A percentile compares a stretch with the other conserved stretches of the same genome.
phyloP scores from a whole-genome alignment of 2,329 filamentous ascomycete species.

The Trichoderma atrobrunneum region DNA sequence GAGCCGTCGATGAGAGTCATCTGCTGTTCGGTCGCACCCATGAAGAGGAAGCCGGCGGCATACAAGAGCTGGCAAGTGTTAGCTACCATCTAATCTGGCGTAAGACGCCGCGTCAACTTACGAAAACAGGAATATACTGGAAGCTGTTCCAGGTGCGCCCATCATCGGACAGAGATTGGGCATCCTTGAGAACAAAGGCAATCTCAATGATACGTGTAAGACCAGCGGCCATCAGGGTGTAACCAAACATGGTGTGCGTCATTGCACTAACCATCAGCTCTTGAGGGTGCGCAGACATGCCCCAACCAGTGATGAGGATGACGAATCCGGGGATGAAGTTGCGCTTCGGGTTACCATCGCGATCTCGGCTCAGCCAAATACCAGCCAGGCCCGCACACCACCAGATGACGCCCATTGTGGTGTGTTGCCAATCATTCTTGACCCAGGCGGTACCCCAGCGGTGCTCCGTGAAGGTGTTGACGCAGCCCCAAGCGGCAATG shows the following conservation, averaged over 20 bases:
- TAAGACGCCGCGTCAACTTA: conserved; percentile 40
- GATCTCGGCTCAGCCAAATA: conserved; percentile 83
- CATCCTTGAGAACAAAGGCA: conserved; percentile 78
- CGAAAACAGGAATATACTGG: conserved; percentile 53
- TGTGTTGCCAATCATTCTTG: conserved; percentile 93
- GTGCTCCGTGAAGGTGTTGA: conserved; percentile 98
- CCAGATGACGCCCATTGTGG: conserved; percentile 99
- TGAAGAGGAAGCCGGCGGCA: conserved; percentile 92
- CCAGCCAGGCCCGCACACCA: conserved; percentile 91
- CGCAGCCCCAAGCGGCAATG: conserved; percentile 91
- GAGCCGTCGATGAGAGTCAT: conserved; percentile 74
- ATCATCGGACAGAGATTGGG: conserved; percentile 60
- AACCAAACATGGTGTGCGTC: conserved; percentile 87
- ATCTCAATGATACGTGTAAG: conserved; percentile 85
- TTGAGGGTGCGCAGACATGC: conserved; percentile 90
- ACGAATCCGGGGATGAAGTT: conserved; percentile 93
- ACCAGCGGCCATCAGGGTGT: conserved; percentile 90
- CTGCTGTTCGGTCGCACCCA: conserved; percentile 96
- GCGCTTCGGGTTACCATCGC: conserved; percentile 80
- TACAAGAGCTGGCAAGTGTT: conserved; percentile 67
- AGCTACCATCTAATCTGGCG: background rate
- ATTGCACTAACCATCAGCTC: conserved; percentile 78
- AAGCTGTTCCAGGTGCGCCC: conserved; percentile 65
- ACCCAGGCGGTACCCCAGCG: conserved; percentile 89
- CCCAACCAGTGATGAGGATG: conserved; percentile 89